A percentile compares a stretch with the other conserved stretches of the same genome.
Conservation (phyloP, 2,329 filamentous ascomycete genomes). For the Alternaria angustiovoidea region DNA sequence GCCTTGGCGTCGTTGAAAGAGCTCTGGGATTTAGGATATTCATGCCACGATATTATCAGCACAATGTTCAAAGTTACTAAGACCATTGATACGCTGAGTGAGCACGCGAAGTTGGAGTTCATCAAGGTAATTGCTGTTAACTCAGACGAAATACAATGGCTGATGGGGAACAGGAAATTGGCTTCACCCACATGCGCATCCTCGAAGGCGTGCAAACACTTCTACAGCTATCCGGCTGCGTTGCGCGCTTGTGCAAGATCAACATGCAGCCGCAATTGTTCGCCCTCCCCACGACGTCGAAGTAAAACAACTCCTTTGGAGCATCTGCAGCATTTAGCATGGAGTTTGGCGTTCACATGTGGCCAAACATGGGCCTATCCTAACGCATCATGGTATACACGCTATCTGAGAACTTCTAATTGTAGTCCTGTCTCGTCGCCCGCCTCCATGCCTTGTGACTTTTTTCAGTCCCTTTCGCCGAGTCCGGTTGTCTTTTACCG, state of each 20-base stretch:
- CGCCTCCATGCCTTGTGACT: neutral
- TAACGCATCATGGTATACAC: neutral
- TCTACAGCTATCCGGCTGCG: conserved; percentile 89
- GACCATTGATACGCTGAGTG: conserved; percentile 87
- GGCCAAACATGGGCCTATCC: neutral
- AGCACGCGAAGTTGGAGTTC: conserved; percentile 95
- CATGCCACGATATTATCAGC: conserved; percentile 98
- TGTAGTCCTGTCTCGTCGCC: neutral
- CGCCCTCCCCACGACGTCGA: conserved; percentile 48
- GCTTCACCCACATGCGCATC: conserved; percentile 99
- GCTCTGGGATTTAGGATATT: conserved; percentile 94
- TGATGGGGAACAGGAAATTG: conserved; percentile 71
- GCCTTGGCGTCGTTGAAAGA: conserved; percentile 88
- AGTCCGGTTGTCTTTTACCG: neutral
- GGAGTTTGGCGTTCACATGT: conserved; percentile 33
- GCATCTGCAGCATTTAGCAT: conserved; percentile 41
- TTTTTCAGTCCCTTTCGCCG: neutral
- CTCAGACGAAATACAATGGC: neutral
- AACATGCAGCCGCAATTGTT: conserved; percentile 95
- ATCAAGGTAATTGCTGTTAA: conserved; percentile 66
- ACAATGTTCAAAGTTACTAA: conserved; percentile 99
- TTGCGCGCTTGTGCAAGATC: conserved; percentile 89
- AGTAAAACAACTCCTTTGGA: conserved; percentile 11
- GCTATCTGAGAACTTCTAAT: neutral
- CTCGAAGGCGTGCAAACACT: conserved; percentile 97